Evolutionary conservation across 1,284 basidiomycete genomes (phyloP), one percentile per base, ranked within the genome.

Genomic region (Marasmius oreades): DNA sequence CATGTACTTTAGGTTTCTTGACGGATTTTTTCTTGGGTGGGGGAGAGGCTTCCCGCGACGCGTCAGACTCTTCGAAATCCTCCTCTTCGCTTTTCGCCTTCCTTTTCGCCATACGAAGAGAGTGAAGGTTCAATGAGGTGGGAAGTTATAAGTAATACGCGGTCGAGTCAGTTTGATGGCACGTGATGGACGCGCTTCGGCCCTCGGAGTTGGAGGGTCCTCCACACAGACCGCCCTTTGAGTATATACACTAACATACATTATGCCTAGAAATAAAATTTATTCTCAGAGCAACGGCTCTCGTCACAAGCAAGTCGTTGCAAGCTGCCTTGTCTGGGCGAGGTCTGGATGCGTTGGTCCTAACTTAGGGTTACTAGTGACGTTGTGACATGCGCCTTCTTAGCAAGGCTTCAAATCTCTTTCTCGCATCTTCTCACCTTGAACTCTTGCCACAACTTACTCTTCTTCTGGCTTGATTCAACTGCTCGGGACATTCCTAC

Each of bases 401-500:
- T 31, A 31, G 47, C 24, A 18, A 12, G 31, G 4, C 26, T 31
- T 11, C 31, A 46, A 24, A 28, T 16, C 20, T 42, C n/a, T 45
- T 50, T 14, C n/a, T 18, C 24, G 22, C 28, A n/a, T 26, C 44
- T 23, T 24, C 28, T 50, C 26, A 33, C 18, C 36, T 43, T 23
- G 34, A 16, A 48, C 23, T 31, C 2, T 33, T 18, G 31, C 22
- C 37, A 37, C 23, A 31, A 26, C 20, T 26, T 24, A 24, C 20
- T 51, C 20, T 22, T 26, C 26, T 36, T 45, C 16, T 33, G 37
- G 50, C 37, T 55, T 51, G 50, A 57, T 52, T 37, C 45, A 34
- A 56, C 50, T 52, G 26, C 57, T 24, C 55, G 55, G 61, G 59
- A 53, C 64, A 66, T 66, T 65, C 66, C 74, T 67, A 73, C 73